Base-by-base conservation (phyloP, 306 rosid species). In the Fragaria iinumae region DNA sequence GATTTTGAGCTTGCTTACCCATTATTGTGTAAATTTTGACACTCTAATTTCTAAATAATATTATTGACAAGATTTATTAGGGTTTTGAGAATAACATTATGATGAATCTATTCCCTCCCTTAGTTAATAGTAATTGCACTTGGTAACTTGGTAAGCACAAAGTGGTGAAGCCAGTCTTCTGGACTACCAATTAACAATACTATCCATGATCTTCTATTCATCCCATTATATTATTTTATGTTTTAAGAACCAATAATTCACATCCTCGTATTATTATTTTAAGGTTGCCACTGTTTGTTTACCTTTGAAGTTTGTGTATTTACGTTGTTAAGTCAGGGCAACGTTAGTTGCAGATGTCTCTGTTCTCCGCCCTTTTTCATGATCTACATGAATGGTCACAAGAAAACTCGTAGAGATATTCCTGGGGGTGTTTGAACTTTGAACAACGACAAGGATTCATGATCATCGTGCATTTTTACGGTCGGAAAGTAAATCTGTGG, bases 361-460 rank as follows among this genome's bases (percentile, higher is more conserved):
- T 50, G 9, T 44, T 73, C 23, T 41, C 23, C 63, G 16, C 32
- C 55, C 32, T 55, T 78, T 77, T 76, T 68, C 79, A 81, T 78
- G 63, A 76, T 64, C 85, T 75, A 53, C 86, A 63, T 65, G 82
- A 83, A 81, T 57, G 73, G 67, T 78, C 74, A 81, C 64, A 16
- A 63, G 73, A 70, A 80, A 75, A 80, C 63, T 75, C 20, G 27
- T 49, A 50, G 13, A 36, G 47, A 17, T 36, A 18, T 36, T 80
- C 87, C 84, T 68, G 10, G 83, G 69, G 20, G 81, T 77, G 71
- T 73, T 80, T 74, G 77, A 85, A 85, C 44, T 73, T 80, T 74
- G 77, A 85, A 85, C 44, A 80, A 81, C 80, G 90, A 87, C 91
- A 41, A 84, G 81, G 17, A 8, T 67, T 39, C 71, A 67, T 39